Percentiles rank a stretch among this genome's conserved stretches.
Evolutionary conservation across 768 basidiomycete species (phyloP).

Genomic region (Cantharellus cinnabarinus): DNA sequence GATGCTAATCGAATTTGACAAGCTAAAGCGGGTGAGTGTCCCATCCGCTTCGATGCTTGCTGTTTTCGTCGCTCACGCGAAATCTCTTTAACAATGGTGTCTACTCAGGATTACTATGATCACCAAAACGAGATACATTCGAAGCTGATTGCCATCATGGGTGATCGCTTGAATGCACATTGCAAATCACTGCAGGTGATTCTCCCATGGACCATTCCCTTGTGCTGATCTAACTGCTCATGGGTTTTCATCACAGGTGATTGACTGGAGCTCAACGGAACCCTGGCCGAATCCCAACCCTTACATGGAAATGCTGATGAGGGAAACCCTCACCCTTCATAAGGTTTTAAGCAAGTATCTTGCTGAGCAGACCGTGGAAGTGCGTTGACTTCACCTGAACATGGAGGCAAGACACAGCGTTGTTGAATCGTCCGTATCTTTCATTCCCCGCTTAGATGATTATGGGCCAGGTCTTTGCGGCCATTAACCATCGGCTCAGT

Average conservation of each 20-base stretch:
- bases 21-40: constrained; percentile 68
- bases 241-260: constrained; percentile 24
- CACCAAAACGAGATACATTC: constrained; percentile 98
- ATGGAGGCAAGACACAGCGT: not conserved
- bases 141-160: constrained; percentile 96
- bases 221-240: not conserved
- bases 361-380: constrained; percentile 60
- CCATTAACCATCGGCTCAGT: constrained; percentile 75
- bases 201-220: not conserved
- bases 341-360: constrained; percentile 90
- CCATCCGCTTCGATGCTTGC: not conserved
- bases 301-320: constrained; percentile 88
- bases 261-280: constrained; percentile 53
- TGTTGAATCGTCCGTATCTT: not conserved
- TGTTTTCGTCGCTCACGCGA: no score
- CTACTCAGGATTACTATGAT: constrained; percentile 78
- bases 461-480: constrained; percentile 86
- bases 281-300: constrained; percentile 36
- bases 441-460: constrained; percentile 37
- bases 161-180: constrained; percentile 74
- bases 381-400: constrained; percentile 17
- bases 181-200: constrained; percentile 59
- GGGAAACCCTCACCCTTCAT: constrained; percentile 88
- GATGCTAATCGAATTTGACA: constrained; percentile 95
- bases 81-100: not conserved